A percentile compares a stretch with the other conserved stretches of the same genome.
Conservation (phyloP, 169 alveolate genomes). For the Nephromyces sp. region DNA sequence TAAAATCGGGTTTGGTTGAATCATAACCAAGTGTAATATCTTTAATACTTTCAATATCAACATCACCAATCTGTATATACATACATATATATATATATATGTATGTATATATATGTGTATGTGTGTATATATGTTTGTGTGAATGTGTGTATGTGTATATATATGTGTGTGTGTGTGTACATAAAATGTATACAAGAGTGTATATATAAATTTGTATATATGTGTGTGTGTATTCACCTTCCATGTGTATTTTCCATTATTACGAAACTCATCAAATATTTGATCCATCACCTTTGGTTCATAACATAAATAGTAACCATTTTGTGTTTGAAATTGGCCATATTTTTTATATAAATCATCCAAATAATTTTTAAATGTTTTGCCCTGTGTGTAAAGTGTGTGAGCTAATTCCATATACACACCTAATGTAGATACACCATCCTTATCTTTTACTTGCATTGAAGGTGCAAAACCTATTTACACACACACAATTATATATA, state of each 20-base stretch:
- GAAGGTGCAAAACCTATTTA: conserved; percentile 48
- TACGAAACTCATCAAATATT: conserved; percentile 46
- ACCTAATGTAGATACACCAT: conserved; percentile 68
- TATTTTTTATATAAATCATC: conserved; percentile 32
- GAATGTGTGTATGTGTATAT: too few species aligned
- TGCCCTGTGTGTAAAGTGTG: conserved; percentile 36
- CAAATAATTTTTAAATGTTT: conserved; percentile 34
- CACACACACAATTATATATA: background rate
- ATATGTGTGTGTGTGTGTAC: too few species aligned
- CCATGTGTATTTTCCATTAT: conserved; percentile 18
- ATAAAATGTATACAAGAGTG: too few species aligned
- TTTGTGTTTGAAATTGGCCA: conserved; percentile 54
- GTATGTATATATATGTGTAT: too few species aligned
- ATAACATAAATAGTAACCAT: conserved; percentile 46
- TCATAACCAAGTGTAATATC: conserved; percentile 61
- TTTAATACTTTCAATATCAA: conserved; percentile 36
- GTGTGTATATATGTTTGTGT: too few species aligned
- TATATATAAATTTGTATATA: too few species aligned
- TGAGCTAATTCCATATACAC: conserved; percentile 48
- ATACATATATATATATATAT: too few species aligned
- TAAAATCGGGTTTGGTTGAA: conserved; percentile 40
- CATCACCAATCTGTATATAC: conserved; percentile 38
- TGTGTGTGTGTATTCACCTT: too few species aligned
- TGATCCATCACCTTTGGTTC: conserved; percentile 35
- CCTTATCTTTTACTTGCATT: conserved; percentile 52